Evolutionary conservation across 495 filamentous ascomycete species (phyloP), one percentile per base, ranked within the genome.

Genomic region (Aspergillus affinis): DNA sequence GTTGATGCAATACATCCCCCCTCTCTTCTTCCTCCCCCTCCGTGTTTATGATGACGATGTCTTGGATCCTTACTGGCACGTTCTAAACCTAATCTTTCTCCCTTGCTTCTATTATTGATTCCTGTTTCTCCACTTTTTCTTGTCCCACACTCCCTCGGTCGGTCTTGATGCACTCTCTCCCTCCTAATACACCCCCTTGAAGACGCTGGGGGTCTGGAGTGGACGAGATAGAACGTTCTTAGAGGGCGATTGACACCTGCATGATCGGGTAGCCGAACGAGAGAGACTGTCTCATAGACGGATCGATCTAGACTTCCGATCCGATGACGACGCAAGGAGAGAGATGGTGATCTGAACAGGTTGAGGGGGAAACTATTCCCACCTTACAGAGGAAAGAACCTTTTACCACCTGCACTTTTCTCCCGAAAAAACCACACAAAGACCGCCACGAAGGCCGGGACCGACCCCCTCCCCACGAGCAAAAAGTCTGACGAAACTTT

Each of bases 401-500:
- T 4, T 41, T 41, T 41, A 17, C 29, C 29, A 32, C 4, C 13
- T 41, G 36, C 36, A 41, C 36, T 41, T 41, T 9, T 41, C 36
- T 41, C 15, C 36, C 36, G 36, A 41, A 41, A 41, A 41, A 41
- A 41, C 36, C 13, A 41, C 1, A 41, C 36, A 41, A 41, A 32
- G 30, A 41, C 36, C 36, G 36, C 36, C 36, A 41, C 36, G 36
- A 41, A 41, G 36, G 36, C 36, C 36, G 36, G 36, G 36, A 17
- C 36, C 36, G 36, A 41, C 36, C 36, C 36, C 36, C 36, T 41
- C 36, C 36, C 36, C 36, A 41, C 36, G 36, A 41, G 36, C 26
- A 27, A 51, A 51, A 55, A 45, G 21, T 29, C 29, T 55, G 30
- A 41, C 44, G 53, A 41, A 55, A 23, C 10, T 36, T 36, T 36